phyloP scores from a whole-genome alignment of 140 eudicot species.

The Cichorium intybus region DNA sequence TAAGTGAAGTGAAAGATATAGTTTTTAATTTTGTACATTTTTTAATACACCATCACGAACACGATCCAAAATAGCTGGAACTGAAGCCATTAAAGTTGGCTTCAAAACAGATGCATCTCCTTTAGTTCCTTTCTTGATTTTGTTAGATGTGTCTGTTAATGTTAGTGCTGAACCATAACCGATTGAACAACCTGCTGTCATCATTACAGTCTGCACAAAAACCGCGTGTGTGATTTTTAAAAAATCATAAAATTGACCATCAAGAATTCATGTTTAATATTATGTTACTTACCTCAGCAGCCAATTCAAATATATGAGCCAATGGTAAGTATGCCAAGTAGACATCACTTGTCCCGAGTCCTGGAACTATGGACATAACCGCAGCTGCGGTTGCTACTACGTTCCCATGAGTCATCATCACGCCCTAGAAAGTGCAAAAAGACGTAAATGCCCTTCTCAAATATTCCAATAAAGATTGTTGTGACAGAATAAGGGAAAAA shows the following conservation, averaged over 20 bases:
- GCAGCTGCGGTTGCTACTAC: constrained; percentile 94
- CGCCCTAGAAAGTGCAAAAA: constrained; percentile 57
- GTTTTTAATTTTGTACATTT: constrained; percentile 47
- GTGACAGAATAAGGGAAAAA: neutral
- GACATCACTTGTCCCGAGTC: constrained; percentile 63
- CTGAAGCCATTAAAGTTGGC: constrained; percentile 95
- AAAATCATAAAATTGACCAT: neutral
- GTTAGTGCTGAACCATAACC: constrained; percentile 94
- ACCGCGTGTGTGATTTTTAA: constrained; percentile 12
- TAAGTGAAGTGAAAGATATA: neutral
- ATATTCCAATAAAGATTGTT: neutral
- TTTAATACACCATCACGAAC: constrained; percentile 91
- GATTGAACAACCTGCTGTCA: constrained; percentile 70
- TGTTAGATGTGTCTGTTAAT: constrained; percentile 86
- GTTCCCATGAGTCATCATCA: constrained; percentile 97
- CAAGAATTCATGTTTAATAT: neutral
- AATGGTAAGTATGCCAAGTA: constrained; percentile 92
- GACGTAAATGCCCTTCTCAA: neutral
- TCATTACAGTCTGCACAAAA: constrained; percentile 75
- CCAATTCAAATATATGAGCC: constrained; percentile 94
- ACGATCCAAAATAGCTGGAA: constrained; percentile 95
- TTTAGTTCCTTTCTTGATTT: constrained; percentile 85
- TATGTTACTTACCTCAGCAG: constrained; percentile 88
- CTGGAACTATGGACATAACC: constrained; percentile 76
- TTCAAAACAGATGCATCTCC: constrained; percentile 86